Evolutionary conservation across 345 rosid species (phyloP).

Genomic region (Salix udensis): DNA sequence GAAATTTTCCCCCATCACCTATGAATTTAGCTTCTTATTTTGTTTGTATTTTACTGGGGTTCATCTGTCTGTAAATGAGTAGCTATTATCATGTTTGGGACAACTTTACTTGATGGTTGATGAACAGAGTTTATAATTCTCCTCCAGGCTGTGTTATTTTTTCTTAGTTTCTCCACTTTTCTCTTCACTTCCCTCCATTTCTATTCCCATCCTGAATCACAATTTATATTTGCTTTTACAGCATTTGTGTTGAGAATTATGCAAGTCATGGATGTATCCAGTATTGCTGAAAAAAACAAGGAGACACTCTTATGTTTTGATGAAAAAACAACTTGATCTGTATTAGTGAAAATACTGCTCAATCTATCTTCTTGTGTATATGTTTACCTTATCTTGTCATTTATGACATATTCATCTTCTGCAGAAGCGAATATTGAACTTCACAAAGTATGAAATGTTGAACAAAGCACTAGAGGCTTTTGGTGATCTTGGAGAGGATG

Average conservation of each 20-base stretch:
- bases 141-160: neutral
- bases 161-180: neutral
- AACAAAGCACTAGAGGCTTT: conserved; percentile 76
- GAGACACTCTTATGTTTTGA: neutral
- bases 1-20: neutral
- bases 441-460: conserved; percentile 84
- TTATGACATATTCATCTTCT: conserved; percentile 1
- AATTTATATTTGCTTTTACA: neutral
- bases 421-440: conserved; percentile 84
- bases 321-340: neutral
- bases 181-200: neutral
- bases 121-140: neutral
- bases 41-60: neutral
- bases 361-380: neutral
- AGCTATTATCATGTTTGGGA: neutral
- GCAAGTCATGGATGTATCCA: neutral
- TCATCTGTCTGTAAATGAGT: neutral
- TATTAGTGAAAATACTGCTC: neutral
- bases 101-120: neutral
- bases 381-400: neutral
- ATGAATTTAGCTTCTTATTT: neutral
- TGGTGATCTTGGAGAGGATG: conserved; percentile 86
- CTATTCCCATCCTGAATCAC: neutral
- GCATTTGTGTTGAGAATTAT: neutral
- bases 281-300: neutral